Evolutionary conservation across 805 yeast genomes (phyloP), one percentile per base, ranked within the genome.

Genomic region (Kuraishia floccosa): DNA sequence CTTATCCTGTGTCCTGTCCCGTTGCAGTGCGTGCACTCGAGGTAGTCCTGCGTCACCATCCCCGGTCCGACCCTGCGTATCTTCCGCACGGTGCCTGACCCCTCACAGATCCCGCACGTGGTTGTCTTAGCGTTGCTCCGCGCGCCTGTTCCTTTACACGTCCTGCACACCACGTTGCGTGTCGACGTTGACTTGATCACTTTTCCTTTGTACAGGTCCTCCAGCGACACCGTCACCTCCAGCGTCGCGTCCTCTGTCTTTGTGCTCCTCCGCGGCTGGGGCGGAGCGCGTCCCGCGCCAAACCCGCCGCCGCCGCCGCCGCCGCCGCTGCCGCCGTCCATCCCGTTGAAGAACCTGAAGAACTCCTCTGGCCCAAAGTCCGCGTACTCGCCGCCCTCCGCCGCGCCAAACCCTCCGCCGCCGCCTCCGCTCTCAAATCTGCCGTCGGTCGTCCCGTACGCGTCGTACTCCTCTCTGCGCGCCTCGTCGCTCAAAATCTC

Each of bases 151-250:
- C 96, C 96, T 25, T 65, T 57, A 56, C 98, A 89, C 23, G 55
- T 46, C 4, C 63, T 52, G 59, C 98, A 89, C 1, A 86, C 54
- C 7, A 80, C 62, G 43, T 80, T 71, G 49, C 96, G 68, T 3
- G 78, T 71, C 2, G 81, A 67, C 3, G 81, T 67, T 44, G 82
- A 69, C 47, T 82, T 82, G 38, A 86, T 65, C 6, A 76, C 71
- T 49, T 83, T 83, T 4, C 97, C 96, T 39, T 72, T 74, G 60
- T 72, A 86, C 26, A 83, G 53, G 35, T 85, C 94, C 34, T 75
- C 82, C 38, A 85, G 53, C 0, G 81, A 61, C 9, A 87, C 70
- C 4, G 67, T 69, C 9, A 84, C 65, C 17, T 72, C 68, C 29
- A 85, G 49, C n/a, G 58, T 54, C 0, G 86, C 91, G 49, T 83